Base-by-base conservation (phyloP, 2,329 filamentous ascomycete species). In the Trichoderma pleuroti region DNA sequence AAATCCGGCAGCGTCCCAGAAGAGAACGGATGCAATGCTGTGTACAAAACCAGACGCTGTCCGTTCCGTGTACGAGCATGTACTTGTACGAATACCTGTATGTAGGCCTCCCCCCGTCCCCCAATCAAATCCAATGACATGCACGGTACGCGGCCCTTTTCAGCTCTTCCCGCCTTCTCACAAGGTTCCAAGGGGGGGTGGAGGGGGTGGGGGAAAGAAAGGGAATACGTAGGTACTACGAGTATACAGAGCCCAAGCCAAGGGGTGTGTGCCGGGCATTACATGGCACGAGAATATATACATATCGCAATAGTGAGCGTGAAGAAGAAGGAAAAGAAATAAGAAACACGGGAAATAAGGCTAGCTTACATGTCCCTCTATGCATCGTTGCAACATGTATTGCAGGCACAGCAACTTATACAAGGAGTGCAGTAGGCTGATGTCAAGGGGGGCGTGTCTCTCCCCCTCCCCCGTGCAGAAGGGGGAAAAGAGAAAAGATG, bases 101-200 rank as follows among this genome's bases (percentile, higher is more conserved):
- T 28, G 24, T 32, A 46, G 24, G 39, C 39, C 59, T 21, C 14
- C 59, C 46, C 62, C 24, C 12, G 16, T 21, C 49, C 16, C 42
- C 52, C 52, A 30, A 42, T 64, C 39, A 42, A 49, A 21, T 49
- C 54, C 65, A 49, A 46, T 59, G 26, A 60, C 12, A 60, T 28
- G 18, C 52, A 32, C 54, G 54, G 65, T 68, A 60, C 54, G 65
- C 65, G 36, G 36, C 36, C 65, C 65, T 68, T 68, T 68, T 59
- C 65, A 68, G 65, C 65, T 68, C 42, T 65, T 65, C 30, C 62
- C 30, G 62, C 46, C 62, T 32, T 57, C 52, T 57, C 28, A 24
- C 28, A 32, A 32, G 54, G 46, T 52, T 57, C 39, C 28, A 32
- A 34, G 60, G 26, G 26, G 16, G 28, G n/a, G 64, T 28, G 26